These are phyloP conservation scores for Epichloe sp. DNA, from an alignment of 2,329 filamentous ascomycete species.

Conservation along the genomic window DNA sequence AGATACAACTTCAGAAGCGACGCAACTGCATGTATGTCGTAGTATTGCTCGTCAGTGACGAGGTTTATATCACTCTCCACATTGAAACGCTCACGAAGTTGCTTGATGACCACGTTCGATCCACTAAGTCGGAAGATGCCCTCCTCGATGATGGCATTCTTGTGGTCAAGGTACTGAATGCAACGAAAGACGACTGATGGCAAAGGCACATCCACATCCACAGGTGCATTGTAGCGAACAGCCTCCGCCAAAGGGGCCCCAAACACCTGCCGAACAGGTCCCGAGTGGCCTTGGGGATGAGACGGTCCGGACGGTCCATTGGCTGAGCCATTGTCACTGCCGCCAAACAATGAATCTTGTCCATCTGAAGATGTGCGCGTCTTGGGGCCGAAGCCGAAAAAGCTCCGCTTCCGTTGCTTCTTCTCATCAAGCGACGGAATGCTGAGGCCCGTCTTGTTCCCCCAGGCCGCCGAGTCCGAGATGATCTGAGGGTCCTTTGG, in stretches of 20 bases:
- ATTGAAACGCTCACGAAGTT: constrained; percentile 85
- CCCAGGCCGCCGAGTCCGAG: constrained; percentile 71
- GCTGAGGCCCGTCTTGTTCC: constrained; percentile 52
- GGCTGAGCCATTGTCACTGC: constrained; percentile 31
- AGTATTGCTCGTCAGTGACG: constrained; percentile 67
- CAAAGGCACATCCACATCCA: constrained; percentile 59
- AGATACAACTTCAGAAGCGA: constrained; percentile 90
- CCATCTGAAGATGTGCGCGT: constrained; percentile 44
- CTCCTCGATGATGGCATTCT: constrained; percentile 73
- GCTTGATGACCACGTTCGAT: constrained; percentile 90
- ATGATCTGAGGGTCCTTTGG: constrained; percentile 78
- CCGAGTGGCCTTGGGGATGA: constrained; percentile 28
- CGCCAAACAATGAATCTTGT: constrained; percentile 41
- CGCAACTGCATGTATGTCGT: constrained; percentile 92
- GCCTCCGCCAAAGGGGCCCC: constrained; percentile 77
- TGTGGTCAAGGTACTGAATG: constrained; percentile 79
- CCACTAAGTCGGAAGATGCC: constrained; percentile 94
- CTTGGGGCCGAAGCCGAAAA: constrained; percentile 58
- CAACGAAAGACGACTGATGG: constrained; percentile 92
- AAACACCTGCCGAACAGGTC: constrained; percentile 60
- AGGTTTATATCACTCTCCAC: constrained; percentile 83
- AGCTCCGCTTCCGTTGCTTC: constrained; percentile 64
- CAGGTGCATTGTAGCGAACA: constrained; percentile 64
- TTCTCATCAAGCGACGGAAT: constrained; percentile 55
- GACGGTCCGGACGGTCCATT: constrained; percentile 20